Evolutionary conservation across 257 asterid species (phyloP).

Genomic region (Lycium ferocissimum): DNA sequence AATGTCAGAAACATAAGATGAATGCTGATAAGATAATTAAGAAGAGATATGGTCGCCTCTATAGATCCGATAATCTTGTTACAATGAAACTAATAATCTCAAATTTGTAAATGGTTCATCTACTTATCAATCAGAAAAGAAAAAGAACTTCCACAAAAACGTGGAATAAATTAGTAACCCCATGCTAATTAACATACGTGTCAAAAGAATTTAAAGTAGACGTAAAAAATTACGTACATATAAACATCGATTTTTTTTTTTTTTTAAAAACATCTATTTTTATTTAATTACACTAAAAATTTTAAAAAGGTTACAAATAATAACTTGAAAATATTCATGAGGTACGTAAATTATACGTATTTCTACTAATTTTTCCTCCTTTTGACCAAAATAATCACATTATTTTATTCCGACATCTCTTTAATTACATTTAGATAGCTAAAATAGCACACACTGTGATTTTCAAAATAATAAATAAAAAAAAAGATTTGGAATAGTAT

Average conservation of each 20-base stretch:
- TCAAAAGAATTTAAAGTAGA: neutral
- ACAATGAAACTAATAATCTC: neutral
- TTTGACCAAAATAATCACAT: neutral
- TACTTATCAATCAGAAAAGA: neutral
- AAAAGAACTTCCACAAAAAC: neutral
- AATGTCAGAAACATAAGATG: neutral
- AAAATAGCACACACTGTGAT: neutral
- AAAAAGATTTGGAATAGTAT: neutral
- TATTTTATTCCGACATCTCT: neutral
- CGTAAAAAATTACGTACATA: neutral
- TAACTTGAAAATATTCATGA: too few relatives aligned
- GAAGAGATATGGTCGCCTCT: accelerated
- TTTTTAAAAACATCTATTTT: too few relatives aligned
- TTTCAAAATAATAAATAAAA: neutral
- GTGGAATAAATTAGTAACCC: neutral
- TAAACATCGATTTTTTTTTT: too few relatives aligned
- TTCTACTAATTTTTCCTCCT: too few relatives aligned
- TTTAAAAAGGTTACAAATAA: too few relatives aligned
- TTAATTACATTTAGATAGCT: neutral
- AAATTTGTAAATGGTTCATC: neutral
- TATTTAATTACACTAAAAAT: too few relatives aligned
- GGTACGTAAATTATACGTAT: too few relatives aligned
- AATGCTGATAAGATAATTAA: neutral
- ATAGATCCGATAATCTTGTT: neutral
- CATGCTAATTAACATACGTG: neutral